Base-by-base conservation (phyloP, 371 early-diverging fungal species). In the Mortierella sp. region DNA sequence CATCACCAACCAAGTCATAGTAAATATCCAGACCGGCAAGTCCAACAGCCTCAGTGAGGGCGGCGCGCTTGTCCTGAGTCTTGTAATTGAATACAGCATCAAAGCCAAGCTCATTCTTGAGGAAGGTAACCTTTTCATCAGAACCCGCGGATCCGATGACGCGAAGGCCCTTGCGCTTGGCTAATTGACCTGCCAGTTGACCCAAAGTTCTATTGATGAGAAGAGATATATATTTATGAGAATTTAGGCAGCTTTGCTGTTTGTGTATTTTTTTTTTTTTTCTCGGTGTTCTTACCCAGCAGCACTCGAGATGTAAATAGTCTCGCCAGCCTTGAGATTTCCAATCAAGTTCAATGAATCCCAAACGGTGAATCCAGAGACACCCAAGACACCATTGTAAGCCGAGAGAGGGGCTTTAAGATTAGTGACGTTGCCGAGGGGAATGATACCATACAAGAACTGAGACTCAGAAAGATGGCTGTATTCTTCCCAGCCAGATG, bases 71-170 rank as follows among this genome's bases (percentile, higher is more conserved):
- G 55, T 70, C 76, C 59, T 61, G 66, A 23, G 76, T 76, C 83
- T 91, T 92, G 89, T 92, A 92, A 84, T 92, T 93, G 88, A 93
- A 91, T n/a, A 89, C 93, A 9, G 71, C 91, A 76, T 92, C 91
- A 37, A 89, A 88, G 0, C 87, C 87, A 53, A 88, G 72, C 51
- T 76, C 83, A 8, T 85, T 76, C 72, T 84, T 83, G 51, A 93
- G 84, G 72, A 79, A 87, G 56, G 84, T 82, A 40, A 91, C 89
- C 77, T 93, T 94, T 12, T 88, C 92, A 66, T 92, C 91, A 17
- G 86, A 72, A 0, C 92, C 92, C 2, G 93, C 91, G 13, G 84
- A 83, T 19, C 91, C 94, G 23, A 94, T 86, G 9, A 93, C 93
- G 3, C 84, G 82, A 54, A 88, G 75, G 2, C 89, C 90, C 43